phyloP scores from a whole-genome alignment of 1,284 basidiomycete genomes.

The Papiliotrema laurentii region DNA sequence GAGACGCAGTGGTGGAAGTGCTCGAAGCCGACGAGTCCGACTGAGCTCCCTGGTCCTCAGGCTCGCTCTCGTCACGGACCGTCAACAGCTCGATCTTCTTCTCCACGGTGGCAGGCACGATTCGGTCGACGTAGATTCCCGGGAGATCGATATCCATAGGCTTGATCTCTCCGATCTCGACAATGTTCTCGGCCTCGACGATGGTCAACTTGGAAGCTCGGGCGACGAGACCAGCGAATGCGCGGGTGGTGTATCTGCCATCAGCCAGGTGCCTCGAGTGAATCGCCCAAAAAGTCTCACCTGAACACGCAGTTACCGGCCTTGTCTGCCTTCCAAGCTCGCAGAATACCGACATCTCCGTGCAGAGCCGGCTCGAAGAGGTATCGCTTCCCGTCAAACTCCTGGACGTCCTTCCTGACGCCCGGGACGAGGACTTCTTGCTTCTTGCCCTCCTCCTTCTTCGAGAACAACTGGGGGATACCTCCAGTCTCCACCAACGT shows the following conservation, averaged over 20 bases:
- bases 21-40: constrained; percentile 10
- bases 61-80: constrained; percentile 44
- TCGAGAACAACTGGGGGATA: constrained; percentile 56
- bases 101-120: constrained; percentile 69
- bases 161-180: constrained; percentile 75
- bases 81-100: constrained; percentile 76
- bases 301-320: constrained; percentile 80
- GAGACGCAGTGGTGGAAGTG: constrained; percentile 41
- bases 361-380: constrained; percentile 81
- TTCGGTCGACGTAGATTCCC: constrained; percentile 81
- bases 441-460: constrained; percentile 30
- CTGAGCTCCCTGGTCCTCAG: constrained; percentile 20
- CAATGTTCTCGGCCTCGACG: constrained; percentile 91
- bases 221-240: constrained; percentile 83
- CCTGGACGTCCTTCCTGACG: constrained; percentile 70
- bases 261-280: not conserved
- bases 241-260: constrained; percentile 77
- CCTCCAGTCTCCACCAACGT: constrained; percentile 70
- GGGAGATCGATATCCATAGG: constrained; percentile 78
- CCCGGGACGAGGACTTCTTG: constrained; percentile 60
- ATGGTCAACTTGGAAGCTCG: constrained; percentile 86
- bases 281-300: constrained; percentile 49
- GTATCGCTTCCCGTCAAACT: constrained; percentile 77
- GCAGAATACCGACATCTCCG: constrained; percentile 83
- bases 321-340: constrained; percentile 94